phyloP scores from a whole-genome alignment of 2,329 filamentous ascomycete species.

The Fusarium camptoceras region DNA sequence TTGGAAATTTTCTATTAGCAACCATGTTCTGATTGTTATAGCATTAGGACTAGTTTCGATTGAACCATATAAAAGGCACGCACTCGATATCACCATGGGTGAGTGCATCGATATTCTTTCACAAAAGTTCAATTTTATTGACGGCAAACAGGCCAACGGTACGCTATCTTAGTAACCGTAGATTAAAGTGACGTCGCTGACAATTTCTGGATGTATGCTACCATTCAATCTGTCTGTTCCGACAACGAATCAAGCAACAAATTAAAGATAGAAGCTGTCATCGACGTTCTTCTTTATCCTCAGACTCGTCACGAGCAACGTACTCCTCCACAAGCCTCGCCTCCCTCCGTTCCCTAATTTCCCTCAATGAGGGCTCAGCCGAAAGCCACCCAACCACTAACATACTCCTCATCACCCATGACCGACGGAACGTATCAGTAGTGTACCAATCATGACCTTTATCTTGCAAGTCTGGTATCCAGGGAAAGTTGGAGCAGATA shows the following conservation, averaged over 20 bases:
- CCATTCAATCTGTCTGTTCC: constrained; percentile 57
- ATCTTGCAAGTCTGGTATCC: not conserved
- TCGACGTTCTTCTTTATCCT: not conserved
- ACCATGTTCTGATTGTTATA: constrained; percentile 69
- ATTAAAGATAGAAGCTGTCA: not conserved
- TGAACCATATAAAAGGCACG: constrained; percentile 61
- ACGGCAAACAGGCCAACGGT: constrained; percentile 54
- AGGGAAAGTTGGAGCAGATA: constrained; percentile 8
- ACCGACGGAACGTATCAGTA: not conserved
- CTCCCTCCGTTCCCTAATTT: constrained; percentile 5
- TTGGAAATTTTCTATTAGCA: constrained; percentile 64
- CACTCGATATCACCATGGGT: constrained; percentile 41
- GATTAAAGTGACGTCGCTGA: constrained; percentile 47
- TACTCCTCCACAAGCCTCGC: constrained; percentile 1
- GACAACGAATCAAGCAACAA: constrained; percentile 54
- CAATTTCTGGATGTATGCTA: constrained; percentile 63
- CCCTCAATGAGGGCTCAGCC: not conserved
- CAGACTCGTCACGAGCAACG: not conserved
- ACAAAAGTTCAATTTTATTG: accelerated
- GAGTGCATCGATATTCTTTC: not conserved
- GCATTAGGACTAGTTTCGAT: constrained; percentile 69
- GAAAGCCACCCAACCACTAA: constrained; percentile 15
- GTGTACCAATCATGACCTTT: not conserved
- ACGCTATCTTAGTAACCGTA: constrained; percentile 60
- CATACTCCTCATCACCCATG: constrained; percentile 11